Percentiles rank a stretch among this genome's conserved stretches.
These are phyloP conservation scores for Eremochloa ophiuroides DNA, from an alignment of 176 grass and related monocot genomes.

Conservation along the genomic window DNA sequence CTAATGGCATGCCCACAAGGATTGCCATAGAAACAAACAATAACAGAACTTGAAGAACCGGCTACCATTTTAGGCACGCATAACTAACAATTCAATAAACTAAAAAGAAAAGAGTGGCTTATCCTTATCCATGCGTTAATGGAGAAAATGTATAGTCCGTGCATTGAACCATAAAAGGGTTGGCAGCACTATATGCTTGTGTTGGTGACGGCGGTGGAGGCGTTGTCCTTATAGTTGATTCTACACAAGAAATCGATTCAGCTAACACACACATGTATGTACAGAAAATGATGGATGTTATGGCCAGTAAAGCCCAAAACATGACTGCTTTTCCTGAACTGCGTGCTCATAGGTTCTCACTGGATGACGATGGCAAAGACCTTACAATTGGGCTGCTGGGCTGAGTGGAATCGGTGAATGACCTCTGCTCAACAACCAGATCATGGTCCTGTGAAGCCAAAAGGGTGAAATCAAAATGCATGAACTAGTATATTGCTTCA, in stretches of 20 bases:
- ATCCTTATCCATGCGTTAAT: conserved; percentile 82
- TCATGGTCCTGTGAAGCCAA: conserved; percentile 56
- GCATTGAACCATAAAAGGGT: conserved; percentile 58
- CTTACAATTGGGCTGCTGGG: conserved; percentile 42
- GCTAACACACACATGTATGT: conserved; percentile 9
- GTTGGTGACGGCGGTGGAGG: neutral
- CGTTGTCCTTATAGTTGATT: conserved; percentile 41
- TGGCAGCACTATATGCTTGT: conserved; percentile 32
- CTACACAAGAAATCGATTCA: conserved; percentile 37
- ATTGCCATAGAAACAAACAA: neutral
- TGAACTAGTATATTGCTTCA: neutral
- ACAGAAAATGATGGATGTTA: neutral
- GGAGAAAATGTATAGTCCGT: conserved; percentile 76
- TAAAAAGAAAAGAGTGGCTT: neutral
- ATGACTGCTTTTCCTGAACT: conserved; percentile 52
- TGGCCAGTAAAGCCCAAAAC: neutral
- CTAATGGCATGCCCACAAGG: neutral
- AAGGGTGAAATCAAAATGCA: too few relatives aligned
- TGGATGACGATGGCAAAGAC: conserved; percentile 52
- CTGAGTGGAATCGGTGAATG: conserved; percentile 45
- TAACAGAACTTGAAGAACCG: neutral
- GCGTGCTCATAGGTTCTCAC: conserved; percentile 39
- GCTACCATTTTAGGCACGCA: neutral
- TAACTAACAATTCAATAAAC: neutral
- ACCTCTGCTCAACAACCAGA: conserved; percentile 65